Conservation (phyloP, 441 rosid species). For the Capsella rubella region DNA sequence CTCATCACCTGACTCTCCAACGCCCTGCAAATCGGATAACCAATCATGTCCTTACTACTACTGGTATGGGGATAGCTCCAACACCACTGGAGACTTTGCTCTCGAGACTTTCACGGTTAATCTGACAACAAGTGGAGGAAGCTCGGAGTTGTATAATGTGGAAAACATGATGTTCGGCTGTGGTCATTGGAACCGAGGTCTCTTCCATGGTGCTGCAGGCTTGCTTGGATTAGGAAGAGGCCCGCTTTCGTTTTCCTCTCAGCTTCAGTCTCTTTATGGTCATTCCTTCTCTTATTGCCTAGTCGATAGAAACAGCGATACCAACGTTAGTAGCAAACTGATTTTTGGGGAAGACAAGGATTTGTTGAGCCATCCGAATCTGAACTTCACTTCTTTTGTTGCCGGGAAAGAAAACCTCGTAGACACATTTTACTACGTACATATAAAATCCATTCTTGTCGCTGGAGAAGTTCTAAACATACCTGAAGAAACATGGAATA, state of each 20-base stretch:
- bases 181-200: conserved; percentile 94
- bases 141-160: conserved; percentile 57
- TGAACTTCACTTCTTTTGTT: conserved; percentile 81
- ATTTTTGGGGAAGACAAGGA: conserved; percentile 89
- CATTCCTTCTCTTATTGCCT: conserved; percentile 89
- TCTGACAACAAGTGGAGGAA: conserved; percentile 57
- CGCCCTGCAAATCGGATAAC: conserved; percentile 65
- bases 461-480: conserved; percentile 68
- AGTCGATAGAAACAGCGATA: conserved; percentile 82
- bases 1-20: conserved; percentile 72
- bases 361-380: conserved; percentile 62
- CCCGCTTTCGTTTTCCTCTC: conserved; percentile 83
- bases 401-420: conserved; percentile 62
- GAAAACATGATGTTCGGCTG: conserved; percentile 91
- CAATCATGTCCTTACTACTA: conserved; percentile 86
- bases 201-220: conserved; percentile 84
- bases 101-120: conserved; percentile 83
- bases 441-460: conserved; percentile 72
- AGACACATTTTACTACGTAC: conserved; percentile 86
- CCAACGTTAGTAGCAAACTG: conserved; percentile 84
- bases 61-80: conserved; percentile 93
- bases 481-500: conserved; percentile 73
- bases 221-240: conserved; percentile 90
- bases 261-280: conserved; percentile 81
- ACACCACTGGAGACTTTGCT: conserved; percentile 91